A percentile compares a stretch with the other conserved stretches of the same genome.
Evolutionary conservation across 352 stramenopile species (phyloP).

Genomic region (Plasmopara viticola): DNA sequence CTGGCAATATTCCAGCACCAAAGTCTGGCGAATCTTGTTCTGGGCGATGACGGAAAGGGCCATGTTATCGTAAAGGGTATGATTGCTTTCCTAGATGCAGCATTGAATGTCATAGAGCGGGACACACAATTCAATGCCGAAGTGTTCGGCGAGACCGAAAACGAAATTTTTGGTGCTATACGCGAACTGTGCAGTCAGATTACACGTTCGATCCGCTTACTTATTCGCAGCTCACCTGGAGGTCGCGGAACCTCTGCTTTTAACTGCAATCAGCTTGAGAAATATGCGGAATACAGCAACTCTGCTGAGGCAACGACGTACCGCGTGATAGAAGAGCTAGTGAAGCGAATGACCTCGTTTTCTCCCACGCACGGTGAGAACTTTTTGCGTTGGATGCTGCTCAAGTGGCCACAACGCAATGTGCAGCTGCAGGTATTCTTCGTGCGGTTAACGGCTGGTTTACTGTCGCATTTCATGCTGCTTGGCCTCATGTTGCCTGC

Average conservation of each 20-base stretch:
- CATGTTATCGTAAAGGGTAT: constrained; percentile 58
- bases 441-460: constrained; percentile 50
- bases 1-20: constrained; percentile 72
- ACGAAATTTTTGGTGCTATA: constrained; percentile 34
- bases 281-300: constrained; percentile 53
- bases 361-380: constrained; percentile 56
- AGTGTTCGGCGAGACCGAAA: constrained; percentile 29
- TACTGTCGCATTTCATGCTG: constrained; percentile 59
- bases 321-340: constrained; percentile 46
- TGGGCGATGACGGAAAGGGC: constrained; percentile 9
- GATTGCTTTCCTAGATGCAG: constrained; percentile 43
- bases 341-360: constrained; percentile 53
- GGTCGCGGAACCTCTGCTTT: constrained; percentile 29
- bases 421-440: constrained; percentile 75
- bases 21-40: constrained; percentile 15
- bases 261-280: constrained; percentile 59
- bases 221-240: constrained; percentile 50
- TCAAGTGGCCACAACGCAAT: constrained; percentile 67
- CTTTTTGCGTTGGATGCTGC: constrained; percentile 61
- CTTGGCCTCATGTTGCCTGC: constrained; percentile 43
- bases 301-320: constrained; percentile 64
- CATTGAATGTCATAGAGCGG: constrained; percentile 37
- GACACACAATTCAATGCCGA: constrained; percentile 33
- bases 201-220: constrained; percentile 41
- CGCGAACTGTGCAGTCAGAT: constrained; percentile 36